Percentiles rank a stretch among this genome's conserved stretches.
These are phyloP conservation scores for Pelargonium fulgidum DNA, from an alignment of 441 rosid species.

Conservation along the genomic window DNA sequence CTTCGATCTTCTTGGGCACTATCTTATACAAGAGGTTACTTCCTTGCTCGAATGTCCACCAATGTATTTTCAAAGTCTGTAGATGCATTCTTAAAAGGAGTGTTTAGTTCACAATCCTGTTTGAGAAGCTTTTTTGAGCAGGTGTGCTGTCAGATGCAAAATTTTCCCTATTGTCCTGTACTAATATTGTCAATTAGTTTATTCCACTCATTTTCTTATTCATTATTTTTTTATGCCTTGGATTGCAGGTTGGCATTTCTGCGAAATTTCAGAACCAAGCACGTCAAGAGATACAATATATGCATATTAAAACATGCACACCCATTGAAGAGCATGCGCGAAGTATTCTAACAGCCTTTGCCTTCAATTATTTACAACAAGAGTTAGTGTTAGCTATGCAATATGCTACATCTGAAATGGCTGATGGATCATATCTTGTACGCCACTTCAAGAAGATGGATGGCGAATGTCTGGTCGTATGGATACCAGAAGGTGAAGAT, in stretches of 20 bases:
- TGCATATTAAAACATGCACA: constrained; percentile 54
- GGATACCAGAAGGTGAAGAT: constrained; percentile 70
- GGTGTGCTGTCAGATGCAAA: constrained; percentile 34
- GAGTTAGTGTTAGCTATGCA: constrained; percentile 72
- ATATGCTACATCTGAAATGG: constrained; percentile 69
- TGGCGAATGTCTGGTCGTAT: constrained; percentile 54
- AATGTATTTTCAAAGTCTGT: constrained; percentile 53
- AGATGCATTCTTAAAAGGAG: constrained; percentile 52
- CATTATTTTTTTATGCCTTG: not conserved
- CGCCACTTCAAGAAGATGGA: constrained; percentile 80
- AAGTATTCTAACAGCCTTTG: constrained; percentile 63
- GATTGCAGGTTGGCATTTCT: constrained; percentile 49
- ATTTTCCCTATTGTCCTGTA: not conserved
- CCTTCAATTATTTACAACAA: constrained; percentile 62
- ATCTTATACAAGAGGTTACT: constrained; percentile 52
- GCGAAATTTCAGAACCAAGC: constrained; percentile 39
- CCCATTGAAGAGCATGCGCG: constrained; percentile 88
- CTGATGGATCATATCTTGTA: constrained; percentile 70
- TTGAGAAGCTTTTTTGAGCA: constrained; percentile 70
- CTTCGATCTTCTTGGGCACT: constrained; percentile 58
- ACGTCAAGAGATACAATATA: constrained; percentile 36
- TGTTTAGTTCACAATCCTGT: constrained; percentile 52
- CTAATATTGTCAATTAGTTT: not conserved
- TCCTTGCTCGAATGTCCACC: constrained; percentile 60
- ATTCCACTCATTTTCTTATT: not conserved